These are phyloP conservation scores for Periconia sp. DNA, from an alignment of 2,329 filamentous ascomycete genomes.

Conservation along the genomic window DNA sequence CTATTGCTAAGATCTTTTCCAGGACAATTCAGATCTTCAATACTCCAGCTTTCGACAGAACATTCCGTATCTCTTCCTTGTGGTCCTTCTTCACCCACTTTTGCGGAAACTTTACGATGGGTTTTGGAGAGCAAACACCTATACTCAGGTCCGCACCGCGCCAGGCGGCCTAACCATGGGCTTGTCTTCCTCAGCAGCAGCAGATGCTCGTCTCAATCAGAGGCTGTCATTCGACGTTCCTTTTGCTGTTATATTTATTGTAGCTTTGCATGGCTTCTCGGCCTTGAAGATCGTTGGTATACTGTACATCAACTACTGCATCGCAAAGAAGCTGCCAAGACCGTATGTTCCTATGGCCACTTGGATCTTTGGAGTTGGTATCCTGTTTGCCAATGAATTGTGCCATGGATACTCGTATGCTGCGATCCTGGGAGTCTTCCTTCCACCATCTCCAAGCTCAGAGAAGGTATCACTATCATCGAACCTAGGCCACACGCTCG, in stretches of 20 bases:
- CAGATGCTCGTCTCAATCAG: conserved; percentile 62
- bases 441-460: conserved; percentile 48
- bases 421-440: conserved; percentile 63
- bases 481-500: conserved; percentile 73
- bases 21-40: conserved; percentile 90
- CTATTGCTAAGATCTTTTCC: neutral
- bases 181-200: conserved; percentile 55
- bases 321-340: conserved; percentile 75
- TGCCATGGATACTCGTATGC: conserved; percentile 76
- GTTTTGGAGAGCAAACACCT: conserved; percentile 51
- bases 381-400: conserved; percentile 89
- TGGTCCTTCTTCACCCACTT: conserved; percentile 80
- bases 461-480: conserved; percentile 54
- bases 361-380: conserved; percentile 88
- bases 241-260: conserved; percentile 81
- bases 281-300: conserved; percentile 82
- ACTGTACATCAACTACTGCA: conserved; percentile 78
- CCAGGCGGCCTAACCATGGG: conserved; percentile 46
- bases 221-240: conserved; percentile 80
- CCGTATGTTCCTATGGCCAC: conserved; percentile 75
- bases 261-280: conserved; percentile 83
- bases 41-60: conserved; percentile 87
- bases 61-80: conserved; percentile 76
- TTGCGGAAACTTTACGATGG: conserved; percentile 74
- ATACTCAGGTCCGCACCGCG: conserved; percentile 49